A percentile compares a stretch with the other conserved stretches of the same genome.
Evolutionary conservation across 1,284 basidiomycete species (phyloP).

Genomic region (Volvariella volvacea): DNA sequence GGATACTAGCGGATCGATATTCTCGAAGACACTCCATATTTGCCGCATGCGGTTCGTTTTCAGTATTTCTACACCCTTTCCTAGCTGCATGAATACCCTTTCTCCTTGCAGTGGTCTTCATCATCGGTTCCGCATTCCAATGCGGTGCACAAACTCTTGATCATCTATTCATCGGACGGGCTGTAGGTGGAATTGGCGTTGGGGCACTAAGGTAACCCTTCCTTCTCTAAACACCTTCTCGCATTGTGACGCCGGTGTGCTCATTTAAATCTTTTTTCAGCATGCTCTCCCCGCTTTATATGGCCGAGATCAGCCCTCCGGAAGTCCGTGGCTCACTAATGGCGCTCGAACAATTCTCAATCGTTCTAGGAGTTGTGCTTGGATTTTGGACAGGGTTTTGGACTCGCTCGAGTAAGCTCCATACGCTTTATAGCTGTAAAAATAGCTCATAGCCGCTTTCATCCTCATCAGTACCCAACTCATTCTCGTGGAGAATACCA

Average conservation of each 20-base stretch:
- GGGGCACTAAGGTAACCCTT: conserved; percentile 60
- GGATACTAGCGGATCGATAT: conserved; percentile 59
- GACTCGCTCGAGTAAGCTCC: conserved; percentile 52
- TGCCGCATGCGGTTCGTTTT: conserved; percentile 51
- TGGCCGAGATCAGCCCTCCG: conserved; percentile 77
- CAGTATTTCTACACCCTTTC: neutral
- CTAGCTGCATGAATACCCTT: conserved; percentile 1
- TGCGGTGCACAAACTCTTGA: conserved; percentile 47
- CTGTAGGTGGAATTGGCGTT: conserved; percentile 73
- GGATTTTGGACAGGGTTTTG: conserved; percentile 79
- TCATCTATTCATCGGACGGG: conserved; percentile 61
- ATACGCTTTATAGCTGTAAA: neutral
- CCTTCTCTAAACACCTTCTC: neutral
- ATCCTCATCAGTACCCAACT: conserved; percentile 39
- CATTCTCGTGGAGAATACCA: conserved; percentile 71
- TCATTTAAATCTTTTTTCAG: conserved; percentile 26
- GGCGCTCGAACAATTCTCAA: conserved; percentile 74
- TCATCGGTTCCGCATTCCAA: conserved; percentile 66
- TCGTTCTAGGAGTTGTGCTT: conserved; percentile 70
- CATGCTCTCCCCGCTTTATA: conserved; percentile 75
- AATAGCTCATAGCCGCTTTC: neutral
- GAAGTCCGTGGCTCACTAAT: conserved; percentile 78
- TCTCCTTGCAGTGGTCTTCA: conserved; percentile 51
- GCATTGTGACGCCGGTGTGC: neutral
- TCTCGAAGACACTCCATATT: conserved; percentile 65